Base-by-base conservation (phyloP, 2,329 filamentous ascomycete species). In the Periconia digitata region DNA sequence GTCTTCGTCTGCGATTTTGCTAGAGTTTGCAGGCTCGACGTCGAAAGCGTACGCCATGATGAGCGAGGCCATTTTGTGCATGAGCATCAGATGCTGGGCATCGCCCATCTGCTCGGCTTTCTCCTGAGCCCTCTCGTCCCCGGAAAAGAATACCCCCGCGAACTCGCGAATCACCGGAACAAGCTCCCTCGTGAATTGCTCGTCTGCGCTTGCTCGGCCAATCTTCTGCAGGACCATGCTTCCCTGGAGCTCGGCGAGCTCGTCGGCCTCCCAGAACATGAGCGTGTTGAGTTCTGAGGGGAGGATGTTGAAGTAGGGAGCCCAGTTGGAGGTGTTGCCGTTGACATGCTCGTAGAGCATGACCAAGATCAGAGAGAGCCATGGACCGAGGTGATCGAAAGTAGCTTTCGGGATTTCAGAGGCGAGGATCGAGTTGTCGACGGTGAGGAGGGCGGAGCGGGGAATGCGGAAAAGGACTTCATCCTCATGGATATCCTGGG, bases 31-130 rank as follows among this genome's bases (percentile, higher is more conserved):
- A 29, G 77, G 77, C 55, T 85, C 83, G 6, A 95, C 80, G 58
- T 96, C 91, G 66, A 96, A 96, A 0, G 90, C 90, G 66, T 95
- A 96, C 0, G 90, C 87, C 90, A 96, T 95, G 57, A 96, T 92
- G 15, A 87, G 84, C 51, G 87, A 92, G 1, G 89, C 91, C 85
- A 95, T 92, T 8, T 84, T 80, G 67, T 95, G 90, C 44, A 88
- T 87, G 16, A 84, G 68, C 15, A 72, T 61, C 3, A 86, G 62
- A 12, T 85, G 71, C 20, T 77, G 70, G n/a, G 73, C 69, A 40
- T 78, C 74, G 10, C 54, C 56, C 46, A 75, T 72, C 46, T 79
- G 76, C 35, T 61, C 62, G 0, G 67, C 66, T 13, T 47, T 54
- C 58, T 62, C 70, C 35, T 57, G 54, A 6, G 66, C 65, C 17